phyloP scores from a whole-genome alignment of 768 basidiomycete species.

The Mycena galopus region DNA sequence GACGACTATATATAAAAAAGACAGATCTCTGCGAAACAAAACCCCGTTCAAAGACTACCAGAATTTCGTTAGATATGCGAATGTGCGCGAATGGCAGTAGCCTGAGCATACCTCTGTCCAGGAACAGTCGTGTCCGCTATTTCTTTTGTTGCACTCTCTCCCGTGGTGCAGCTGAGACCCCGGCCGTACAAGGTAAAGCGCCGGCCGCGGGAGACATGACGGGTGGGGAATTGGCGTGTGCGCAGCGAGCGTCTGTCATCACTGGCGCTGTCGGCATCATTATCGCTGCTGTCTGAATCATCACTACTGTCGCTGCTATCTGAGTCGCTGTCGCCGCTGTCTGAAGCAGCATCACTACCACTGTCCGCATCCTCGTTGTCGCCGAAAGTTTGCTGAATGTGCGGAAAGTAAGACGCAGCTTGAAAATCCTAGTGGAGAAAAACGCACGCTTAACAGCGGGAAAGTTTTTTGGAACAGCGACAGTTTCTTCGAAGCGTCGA shows the following conservation, averaged over 20 bases:
- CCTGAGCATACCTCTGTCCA: conserved; percentile 13
- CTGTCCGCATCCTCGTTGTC: neutral
- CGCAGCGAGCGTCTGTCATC: neutral
- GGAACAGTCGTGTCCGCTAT: conserved; percentile 20
- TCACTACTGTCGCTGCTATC: neutral
- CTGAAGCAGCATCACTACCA: neutral
- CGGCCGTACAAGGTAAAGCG: conserved; percentile 12
- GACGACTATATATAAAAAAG: neutral
- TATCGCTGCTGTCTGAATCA: neutral
- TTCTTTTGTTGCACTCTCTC: neutral
- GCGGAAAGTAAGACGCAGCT: neutral
- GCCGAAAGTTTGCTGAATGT: conserved; percentile 26
- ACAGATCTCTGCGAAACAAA: neutral
- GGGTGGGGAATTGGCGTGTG: neutral
- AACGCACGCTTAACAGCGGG: conserved; percentile 23
- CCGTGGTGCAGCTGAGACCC: conserved; percentile 2
- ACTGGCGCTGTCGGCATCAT: neutral
- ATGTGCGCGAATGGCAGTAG: neutral
- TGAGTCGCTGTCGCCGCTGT: neutral
- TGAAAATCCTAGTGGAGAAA: no score
- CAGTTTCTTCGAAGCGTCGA: conserved; percentile 26
- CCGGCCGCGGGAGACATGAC: neutral
- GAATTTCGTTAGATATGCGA: neutral
- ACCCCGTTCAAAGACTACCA: neutral
- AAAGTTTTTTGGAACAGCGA: conserved; percentile 33